Base-by-base conservation (phyloP, 257 asterid species). In the Nicotiana benthamiana region DNA sequence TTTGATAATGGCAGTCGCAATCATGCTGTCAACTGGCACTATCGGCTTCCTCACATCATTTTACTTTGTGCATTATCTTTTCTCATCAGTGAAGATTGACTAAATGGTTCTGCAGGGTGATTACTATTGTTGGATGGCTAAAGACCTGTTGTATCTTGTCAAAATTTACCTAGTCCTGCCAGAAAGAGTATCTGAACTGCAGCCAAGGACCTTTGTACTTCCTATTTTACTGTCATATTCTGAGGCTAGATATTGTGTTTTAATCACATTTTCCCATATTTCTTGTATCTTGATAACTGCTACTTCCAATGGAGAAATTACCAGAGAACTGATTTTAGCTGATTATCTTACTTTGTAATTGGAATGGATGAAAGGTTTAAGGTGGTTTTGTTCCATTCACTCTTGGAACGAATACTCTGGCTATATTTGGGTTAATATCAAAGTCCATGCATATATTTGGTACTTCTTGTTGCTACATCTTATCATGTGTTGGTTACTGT, bases 41-140 rank as follows among this genome's bases (percentile, higher is more conserved):
- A 91, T 94, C 3, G 97, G 98, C 10, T 92, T 94, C 81, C 90
- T 94, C 20, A 89, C 98, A 4, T 94, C 97, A 3, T 94, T 94
- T 86, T 91, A 86, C 88, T 94, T 94, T 27, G 94, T 92, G 75
- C 97, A 92, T 84, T 92, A 90, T 87, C 94, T 94, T 32, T 94
- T 94, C 85, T 92, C 97, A 11, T 94, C 97, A 1, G 97, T 94
- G 87, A 92, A 94, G 90, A 92, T 92, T 70, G 98, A 93, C 80
- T 92, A 90, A 93, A 63, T 77, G 67, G 74, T 8, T 28, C n/a
- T n/a, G 40, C 52, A 52, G 62, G 11, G 28, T 22, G 16, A 74
- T 81, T 63, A 64, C 64, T n/a, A 52, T 66, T 15, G 72, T 30
- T 40, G 61, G 68, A 79, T 46, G 62, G 81, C 63, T 79, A 32